Evolutionary conservation across 176 grass and related monocot genomes (phyloP), one percentile per base, ranked within the genome.

Genomic region (Hyparrhenia diplandra): DNA sequence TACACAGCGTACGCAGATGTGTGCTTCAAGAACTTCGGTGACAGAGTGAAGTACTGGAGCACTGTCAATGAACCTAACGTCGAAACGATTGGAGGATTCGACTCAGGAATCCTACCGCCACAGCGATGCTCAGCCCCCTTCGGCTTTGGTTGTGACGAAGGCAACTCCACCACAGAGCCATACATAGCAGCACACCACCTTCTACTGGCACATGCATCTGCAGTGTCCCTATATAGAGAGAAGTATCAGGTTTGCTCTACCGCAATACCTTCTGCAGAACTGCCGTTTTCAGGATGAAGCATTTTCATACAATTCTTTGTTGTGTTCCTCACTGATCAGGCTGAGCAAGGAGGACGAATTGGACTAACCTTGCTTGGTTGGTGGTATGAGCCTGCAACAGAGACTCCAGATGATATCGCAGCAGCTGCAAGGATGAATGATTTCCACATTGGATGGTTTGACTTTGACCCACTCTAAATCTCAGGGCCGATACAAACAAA

Each of bases 401-500:
- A 82, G 45, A 72, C 49, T 25, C 52, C 92, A 21, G 88, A 95
- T 24, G 95, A 98, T 78, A 61, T 89, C 76, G 88, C 84, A 32
- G 95, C 95, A 14, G 86, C 92, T 51, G 72, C 78, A 69, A 88
- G 92, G 86, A 92, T 88, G 84, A 83, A 93, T 52, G 92, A 98
- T 73, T 98, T 98, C 60, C 92, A 93, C 61, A 85, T 98, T 52
- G 95, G 95, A 86, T 98, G 92, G 95, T 98, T 68, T 68, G 90
- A 80, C 24, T 97, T 67, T 63, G 88, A 75, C 39, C 4, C 62
- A 6, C 27, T 45, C 41, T 64, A 13, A 2, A 76, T 54, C 21
- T 85, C 23, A 57, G 41, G 28, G 36, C 27, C 36, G 1, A 20
- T 10, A 21, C n/a, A 40, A n/a, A 88, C n/a, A 10, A 57, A 27